phyloP scores from a whole-genome alignment of 257 asterid genomes.

The Fraxinus excelsior region DNA sequence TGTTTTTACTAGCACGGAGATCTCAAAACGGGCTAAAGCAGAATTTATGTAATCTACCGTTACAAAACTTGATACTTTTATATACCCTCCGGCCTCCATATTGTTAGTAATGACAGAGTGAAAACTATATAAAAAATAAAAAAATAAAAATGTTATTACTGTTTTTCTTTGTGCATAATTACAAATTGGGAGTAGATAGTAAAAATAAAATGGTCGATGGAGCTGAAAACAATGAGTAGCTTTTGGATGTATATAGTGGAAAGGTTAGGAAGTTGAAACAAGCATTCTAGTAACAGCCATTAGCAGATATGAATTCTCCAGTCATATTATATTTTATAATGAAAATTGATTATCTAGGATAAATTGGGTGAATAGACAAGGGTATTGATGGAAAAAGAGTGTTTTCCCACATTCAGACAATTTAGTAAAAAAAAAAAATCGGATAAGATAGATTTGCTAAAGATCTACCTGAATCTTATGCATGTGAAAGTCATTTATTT shows the following conservation, averaged over 20 bases:
- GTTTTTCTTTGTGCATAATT: background rate
- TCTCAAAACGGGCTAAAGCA: background rate
- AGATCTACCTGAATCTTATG: background rate
- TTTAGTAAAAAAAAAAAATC: background rate
- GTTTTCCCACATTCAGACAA: background rate
- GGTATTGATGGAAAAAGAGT: background rate
- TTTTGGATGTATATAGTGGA: background rate
- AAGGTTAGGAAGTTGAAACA: background rate
- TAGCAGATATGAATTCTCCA: background rate
- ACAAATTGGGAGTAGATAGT: background rate
- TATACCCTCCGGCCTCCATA: background rate
- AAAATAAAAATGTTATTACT: background rate
- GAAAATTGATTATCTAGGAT: background rate
- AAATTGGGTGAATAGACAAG: background rate
- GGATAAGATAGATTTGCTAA: background rate
- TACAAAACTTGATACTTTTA: background rate
- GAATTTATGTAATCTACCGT: background rate
- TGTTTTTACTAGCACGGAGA: background rate
- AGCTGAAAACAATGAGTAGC: background rate
- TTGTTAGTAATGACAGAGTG: background rate
- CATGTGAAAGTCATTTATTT: slow-evolving; percentile 21
- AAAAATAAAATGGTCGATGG: background rate
- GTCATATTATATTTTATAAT: background rate
- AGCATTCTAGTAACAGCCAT: background rate
- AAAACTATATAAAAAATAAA: background rate